phyloP scores from a whole-genome alignment of 1,284 basidiomycete genomes.

The Puccinia horiana region DNA sequence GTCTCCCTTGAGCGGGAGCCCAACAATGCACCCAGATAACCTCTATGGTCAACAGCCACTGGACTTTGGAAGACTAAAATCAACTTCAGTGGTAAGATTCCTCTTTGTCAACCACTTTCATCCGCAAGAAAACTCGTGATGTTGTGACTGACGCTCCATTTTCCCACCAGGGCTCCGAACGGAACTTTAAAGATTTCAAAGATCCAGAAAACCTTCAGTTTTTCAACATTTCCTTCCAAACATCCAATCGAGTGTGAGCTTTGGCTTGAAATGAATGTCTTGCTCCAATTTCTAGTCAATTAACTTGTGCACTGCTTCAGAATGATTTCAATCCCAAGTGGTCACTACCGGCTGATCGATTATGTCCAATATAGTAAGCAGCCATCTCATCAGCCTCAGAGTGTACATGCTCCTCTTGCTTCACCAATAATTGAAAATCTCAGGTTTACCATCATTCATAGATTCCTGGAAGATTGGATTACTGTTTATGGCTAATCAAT shows the following conservation, averaged over 20 bases:
- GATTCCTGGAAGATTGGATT: conserved; percentile 47
- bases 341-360: conserved; percentile 68
- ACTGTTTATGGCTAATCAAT: conserved; percentile 39
- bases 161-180: conserved; percentile 54
- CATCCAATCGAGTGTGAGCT: background rate
- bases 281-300: conserved; percentile 50
- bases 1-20: too few relatives aligned
- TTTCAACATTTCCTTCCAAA: conserved; percentile 30
- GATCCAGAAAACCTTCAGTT: conserved; percentile 71
- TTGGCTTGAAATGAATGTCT: conserved; percentile 61
- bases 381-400: background rate
- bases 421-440: background rate
- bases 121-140: too few relatives aligned
- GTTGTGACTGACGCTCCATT: background rate
- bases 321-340: conserved; percentile 72
- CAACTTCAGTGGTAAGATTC: background rate
- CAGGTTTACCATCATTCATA: background rate
- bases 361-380: conserved; percentile 80
- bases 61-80: conserved; percentile 67
- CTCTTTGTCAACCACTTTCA: background rate
- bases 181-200: conserved; percentile 70
- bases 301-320: conserved; percentile 74
- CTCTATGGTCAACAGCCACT: conserved; percentile 62
- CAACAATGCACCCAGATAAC: conserved; percentile 59
- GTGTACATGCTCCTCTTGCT: background rate